Conservation (phyloP, 2,329 filamentous ascomycete genomes). For the Pseudogymnoascus sp. region DNA sequence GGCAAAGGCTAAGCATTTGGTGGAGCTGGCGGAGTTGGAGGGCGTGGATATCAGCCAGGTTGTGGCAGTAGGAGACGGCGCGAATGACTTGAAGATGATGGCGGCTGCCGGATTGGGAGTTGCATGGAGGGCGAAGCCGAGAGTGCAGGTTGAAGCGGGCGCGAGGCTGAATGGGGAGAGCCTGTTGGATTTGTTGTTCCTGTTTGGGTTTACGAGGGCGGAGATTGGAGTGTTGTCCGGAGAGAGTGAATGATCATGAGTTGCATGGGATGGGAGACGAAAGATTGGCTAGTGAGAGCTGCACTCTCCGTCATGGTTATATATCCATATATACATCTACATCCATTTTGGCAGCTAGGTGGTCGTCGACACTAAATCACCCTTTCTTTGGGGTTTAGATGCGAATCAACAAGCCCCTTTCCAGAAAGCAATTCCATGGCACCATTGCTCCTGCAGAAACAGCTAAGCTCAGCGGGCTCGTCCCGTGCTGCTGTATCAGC, state of each 20-base stretch:
- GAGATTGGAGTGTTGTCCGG: constrained; percentile 40
- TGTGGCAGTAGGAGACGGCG: constrained; percentile 72
- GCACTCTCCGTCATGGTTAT: background rate
- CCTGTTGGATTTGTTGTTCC: constrained; percentile 63
- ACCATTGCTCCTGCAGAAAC: no score
- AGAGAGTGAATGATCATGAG: background rate
- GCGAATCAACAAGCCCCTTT: no score
- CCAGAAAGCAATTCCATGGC: no score
- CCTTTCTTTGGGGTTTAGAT: no score
- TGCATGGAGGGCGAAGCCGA: constrained; percentile 77
- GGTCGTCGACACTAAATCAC: no score
- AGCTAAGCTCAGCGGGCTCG: no score
- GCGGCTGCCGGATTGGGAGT: constrained; percentile 66
- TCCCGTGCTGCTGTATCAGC: no score
- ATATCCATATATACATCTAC: background rate
- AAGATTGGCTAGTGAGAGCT: background rate
- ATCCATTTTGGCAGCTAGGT: no score
- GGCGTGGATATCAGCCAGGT: constrained; percentile 58
- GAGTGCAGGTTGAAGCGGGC: constrained; percentile 70
- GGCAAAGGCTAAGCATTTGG: constrained; percentile 64
- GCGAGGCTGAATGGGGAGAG: constrained; percentile 64
- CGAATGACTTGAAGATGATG: constrained; percentile 79
- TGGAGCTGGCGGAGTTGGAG: constrained; percentile 64
- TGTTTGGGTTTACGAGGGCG: constrained; percentile 64
- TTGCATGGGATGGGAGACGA: background rate